These are phyloP conservation scores for Tolypocladium cylindrosporum DNA, from an alignment of 2,329 filamentous ascomycete genomes.

Conservation along the genomic window DNA sequence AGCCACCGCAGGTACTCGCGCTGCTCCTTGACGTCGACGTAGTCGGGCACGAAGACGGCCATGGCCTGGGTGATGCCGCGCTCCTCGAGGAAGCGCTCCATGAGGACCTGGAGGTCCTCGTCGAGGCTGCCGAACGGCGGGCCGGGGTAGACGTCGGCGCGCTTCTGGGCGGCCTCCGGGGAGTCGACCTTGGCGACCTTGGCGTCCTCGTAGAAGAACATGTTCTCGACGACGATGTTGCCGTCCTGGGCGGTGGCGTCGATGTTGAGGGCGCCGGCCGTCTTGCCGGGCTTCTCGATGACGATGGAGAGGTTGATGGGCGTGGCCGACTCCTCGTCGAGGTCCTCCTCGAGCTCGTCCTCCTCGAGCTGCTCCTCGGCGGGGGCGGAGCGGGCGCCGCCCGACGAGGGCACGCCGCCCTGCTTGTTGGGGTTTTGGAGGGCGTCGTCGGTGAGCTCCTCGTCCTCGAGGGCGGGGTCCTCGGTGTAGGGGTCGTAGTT, in stretches of 20 bases:
- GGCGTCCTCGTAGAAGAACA: slow-evolving; percentile 76
- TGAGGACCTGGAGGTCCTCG: slow-evolving; percentile 83
- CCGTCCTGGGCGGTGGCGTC: slow-evolving; percentile 82
- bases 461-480: slow-evolving; percentile 28
- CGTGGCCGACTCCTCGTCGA: slow-evolving; percentile 51
- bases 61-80: slow-evolving; percentile 80
- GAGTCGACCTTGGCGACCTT: slow-evolving; percentile 66
- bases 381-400: slow-evolving; percentile 43
- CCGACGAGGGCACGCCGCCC: slow-evolving; percentile 40
- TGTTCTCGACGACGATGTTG: slow-evolving; percentile 77
- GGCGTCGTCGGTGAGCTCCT: slow-evolving; percentile 26
- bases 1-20: slow-evolving; percentile 92
- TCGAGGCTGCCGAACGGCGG: slow-evolving; percentile 91
- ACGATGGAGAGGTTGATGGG: slow-evolving; percentile 78
- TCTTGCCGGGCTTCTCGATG: slow-evolving; percentile 73
- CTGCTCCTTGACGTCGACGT: slow-evolving; percentile 98
- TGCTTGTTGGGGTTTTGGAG: slow-evolving; percentile 45
- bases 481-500: slow-evolving; percentile 28
- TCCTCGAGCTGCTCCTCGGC: slow-evolving; percentile 33
- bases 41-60: slow-evolving; percentile 87
- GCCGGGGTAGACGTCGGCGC: slow-evolving; percentile 75
- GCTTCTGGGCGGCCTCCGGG: slow-evolving; percentile 66
- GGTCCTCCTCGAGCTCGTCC: slow-evolving; percentile 37
- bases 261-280: slow-evolving; percentile 66
- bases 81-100: slow-evolving; percentile 93